Percentiles rank a stretch among this genome's conserved stretches.
Conservation (phyloP, 768 basidiomycete species). For the Lyophyllum atratum region DNA sequence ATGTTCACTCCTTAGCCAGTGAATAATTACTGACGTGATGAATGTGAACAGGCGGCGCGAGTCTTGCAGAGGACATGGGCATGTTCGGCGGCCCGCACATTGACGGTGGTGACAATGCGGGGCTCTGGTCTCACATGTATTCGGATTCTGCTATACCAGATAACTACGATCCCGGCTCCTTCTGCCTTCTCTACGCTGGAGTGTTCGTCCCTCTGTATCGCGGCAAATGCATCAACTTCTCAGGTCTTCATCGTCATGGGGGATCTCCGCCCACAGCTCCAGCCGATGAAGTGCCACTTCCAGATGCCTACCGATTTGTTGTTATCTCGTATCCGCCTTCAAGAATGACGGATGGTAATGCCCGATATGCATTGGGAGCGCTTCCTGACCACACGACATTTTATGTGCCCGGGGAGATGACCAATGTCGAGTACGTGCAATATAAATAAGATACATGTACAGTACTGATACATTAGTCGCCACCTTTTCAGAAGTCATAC, state of each 20-base stretch:
- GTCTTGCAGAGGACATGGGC: too few relatives aligned
- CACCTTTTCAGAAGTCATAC: too few relatives aligned
- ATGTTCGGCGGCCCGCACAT: too few relatives aligned
- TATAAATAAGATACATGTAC: too few relatives aligned
- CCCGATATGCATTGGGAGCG: not conserved
- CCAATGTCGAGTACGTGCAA: not conserved
- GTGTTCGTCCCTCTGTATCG: not conserved
- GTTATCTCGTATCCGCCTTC: not conserved
- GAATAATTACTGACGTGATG: too few relatives aligned
- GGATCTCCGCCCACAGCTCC: not conserved
- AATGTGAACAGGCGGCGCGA: too few relatives aligned
- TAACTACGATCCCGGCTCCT: not conserved
- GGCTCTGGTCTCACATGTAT: too few relatives aligned
- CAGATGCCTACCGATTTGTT: not conserved
- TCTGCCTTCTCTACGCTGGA: not conserved
- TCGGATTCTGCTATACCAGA: not conserved
- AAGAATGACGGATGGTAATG: not conserved
- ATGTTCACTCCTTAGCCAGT: too few relatives aligned
- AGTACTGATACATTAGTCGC: too few relatives aligned
- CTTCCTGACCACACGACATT: not conserved
- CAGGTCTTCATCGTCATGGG: not conserved
- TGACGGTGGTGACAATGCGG: too few relatives aligned
- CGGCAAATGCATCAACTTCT: not conserved
- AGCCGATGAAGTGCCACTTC: not conserved
- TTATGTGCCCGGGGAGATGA: not conserved